Conservation (phyloP, 2,329 filamentous ascomycete genomes). For the Malbranchea cinnamomea region DNA sequence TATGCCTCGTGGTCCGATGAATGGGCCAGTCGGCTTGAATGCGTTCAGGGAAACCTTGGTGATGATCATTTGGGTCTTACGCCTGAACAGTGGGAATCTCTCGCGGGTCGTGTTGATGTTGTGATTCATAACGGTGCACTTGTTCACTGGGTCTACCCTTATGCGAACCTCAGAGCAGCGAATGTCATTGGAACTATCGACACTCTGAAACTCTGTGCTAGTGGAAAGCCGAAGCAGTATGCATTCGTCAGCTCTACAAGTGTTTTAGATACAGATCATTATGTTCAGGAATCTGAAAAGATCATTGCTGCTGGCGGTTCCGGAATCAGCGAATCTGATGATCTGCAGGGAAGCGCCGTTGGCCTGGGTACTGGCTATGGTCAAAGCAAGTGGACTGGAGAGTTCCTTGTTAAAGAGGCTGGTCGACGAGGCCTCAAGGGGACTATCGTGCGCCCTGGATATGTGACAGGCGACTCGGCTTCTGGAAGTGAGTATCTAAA, state of each 20-base stretch:
- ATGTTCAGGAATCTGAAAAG: slow-evolving; percentile 55
- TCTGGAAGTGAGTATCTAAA: slow-evolving; percentile 35
- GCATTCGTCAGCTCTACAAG: slow-evolving; percentile 72
- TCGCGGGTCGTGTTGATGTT: slow-evolving; percentile 54
- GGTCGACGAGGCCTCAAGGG: slow-evolving; percentile 61
- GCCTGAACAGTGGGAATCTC: slow-evolving; percentile 45
- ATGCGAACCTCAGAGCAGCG: slow-evolving; percentile 52
- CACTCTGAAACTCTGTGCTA: slow-evolving; percentile 57
- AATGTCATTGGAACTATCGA: slow-evolving; percentile 78
- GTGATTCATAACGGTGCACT: slow-evolving; percentile 71
- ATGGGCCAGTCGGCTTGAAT: slow-evolving; percentile 41
- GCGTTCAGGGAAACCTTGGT: slow-evolving; percentile 58
- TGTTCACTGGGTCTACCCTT: slow-evolving; percentile 67
- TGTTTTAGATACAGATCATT: slow-evolving; percentile 69
- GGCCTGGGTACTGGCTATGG: slow-evolving; percentile 80
- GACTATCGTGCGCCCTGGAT: slow-evolving; percentile 67
- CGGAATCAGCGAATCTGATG: slow-evolving; percentile 59
- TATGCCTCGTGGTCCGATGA: slow-evolving; percentile 65
- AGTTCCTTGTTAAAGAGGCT: slow-evolving; percentile 61
- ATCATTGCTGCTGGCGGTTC: slow-evolving; percentile 45
- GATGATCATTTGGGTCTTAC: slow-evolving; percentile 61
- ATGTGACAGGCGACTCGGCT: slow-evolving; percentile 59
- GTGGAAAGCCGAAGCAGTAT: slow-evolving; percentile 63
- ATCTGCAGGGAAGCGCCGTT: slow-evolving; percentile 58
- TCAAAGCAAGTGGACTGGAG: slow-evolving; percentile 74